Evolutionary conservation across 2,329 filamentous ascomycete species (phyloP), one percentile per base, ranked within the genome.

Genomic region (Paradendryphiella salina): DNA sequence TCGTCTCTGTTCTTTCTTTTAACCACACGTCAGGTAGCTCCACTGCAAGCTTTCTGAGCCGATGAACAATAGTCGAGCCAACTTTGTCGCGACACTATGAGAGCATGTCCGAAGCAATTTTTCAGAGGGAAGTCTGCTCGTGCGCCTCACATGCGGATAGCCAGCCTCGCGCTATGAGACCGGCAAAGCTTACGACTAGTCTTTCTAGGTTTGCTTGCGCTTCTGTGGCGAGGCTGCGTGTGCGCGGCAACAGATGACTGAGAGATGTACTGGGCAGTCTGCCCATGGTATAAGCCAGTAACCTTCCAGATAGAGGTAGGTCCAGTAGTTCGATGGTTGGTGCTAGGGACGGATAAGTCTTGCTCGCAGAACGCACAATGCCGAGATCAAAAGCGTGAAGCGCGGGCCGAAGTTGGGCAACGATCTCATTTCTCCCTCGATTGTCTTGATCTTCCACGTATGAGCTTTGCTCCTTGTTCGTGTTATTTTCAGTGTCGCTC

Each of bases 321-420:
- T 50, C 42, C 7, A 67, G 39, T 4, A 9, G 15, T 35, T 41
- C 39, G 18, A 58, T 41, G 5, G 7, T 43, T 1, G 72, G 70
- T n/a, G 59, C 67, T 14, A 64, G 47, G 3, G 14, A n/a, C 1
- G 60, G 45, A 39, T 73, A 71, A 1, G 47, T 53, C 0, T 14
- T 31, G 32, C 40, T 56, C 4, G 71, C 71, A 13, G 52, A 55
- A 3, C 28, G 35, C 3, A 54, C 36, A 10, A 67, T 57, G 6
- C 44, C 6, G n/a, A 67, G 36, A 35, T 68, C 57, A 3, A 70
- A 53, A 0, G 55, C 46, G 47, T 70, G 60, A 38, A 54, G 57
- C 5, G 42, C 5, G 5, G 68, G 63, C 3, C 69, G 62, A n/a
- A 72, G 32, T 42, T 72, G 69, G 5, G 70, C 42, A 5, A 72